Conservation (phyloP, 169 alveolate genomes). For the Cryptosporidium viatorum region DNA sequence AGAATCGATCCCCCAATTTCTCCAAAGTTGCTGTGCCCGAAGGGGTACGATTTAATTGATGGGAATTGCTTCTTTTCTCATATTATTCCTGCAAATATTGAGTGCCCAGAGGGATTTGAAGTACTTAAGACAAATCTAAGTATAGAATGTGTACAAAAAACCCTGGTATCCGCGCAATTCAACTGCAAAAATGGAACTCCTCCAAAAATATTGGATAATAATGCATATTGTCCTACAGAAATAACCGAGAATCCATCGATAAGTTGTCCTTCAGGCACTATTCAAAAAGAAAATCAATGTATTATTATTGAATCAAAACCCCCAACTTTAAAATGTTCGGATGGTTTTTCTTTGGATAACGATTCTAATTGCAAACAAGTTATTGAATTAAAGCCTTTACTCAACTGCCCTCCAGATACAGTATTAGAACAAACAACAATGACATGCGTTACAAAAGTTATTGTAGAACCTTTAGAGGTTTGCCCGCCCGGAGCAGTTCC, state of each 20-base stretch:
- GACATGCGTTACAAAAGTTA: slow-evolving; percentile 58
- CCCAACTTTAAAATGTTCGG: slow-evolving; percentile 28
- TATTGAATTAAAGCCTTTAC: slow-evolving; percentile 54
- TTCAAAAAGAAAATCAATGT: slow-evolving; percentile 35
- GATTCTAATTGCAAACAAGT: slow-evolving; percentile 64
- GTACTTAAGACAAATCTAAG: slow-evolving; percentile 19
- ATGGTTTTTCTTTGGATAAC: slow-evolving; percentile 65
- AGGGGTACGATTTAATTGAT: slow-evolving; percentile 49
- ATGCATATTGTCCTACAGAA: slow-evolving; percentile 59
- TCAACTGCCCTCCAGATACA: slow-evolving; percentile 66
- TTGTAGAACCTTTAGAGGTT: slow-evolving; percentile 71
- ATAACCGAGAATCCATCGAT: slow-evolving; percentile 9
- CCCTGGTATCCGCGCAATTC: slow-evolving; percentile 35
- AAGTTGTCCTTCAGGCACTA: slow-evolving; percentile 35
- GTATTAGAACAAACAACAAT: slow-evolving; percentile 56
- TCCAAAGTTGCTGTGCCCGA: slow-evolving; percentile 59
- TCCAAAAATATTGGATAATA: slow-evolving; percentile 34
- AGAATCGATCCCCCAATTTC: slow-evolving; percentile 39
- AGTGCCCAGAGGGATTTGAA: slow-evolving; percentile 62
- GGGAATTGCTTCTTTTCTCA: slow-evolving; percentile 42
- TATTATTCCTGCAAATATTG: slow-evolving; percentile 59
- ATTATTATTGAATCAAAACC: slow-evolving; percentile 39
- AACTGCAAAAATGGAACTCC: slow-evolving; percentile 60
- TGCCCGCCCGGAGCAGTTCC: slow-evolving; percentile 75
- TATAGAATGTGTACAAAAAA: slow-evolving; percentile 16